A percentile compares a stretch with the other conserved stretches of the same genome.
Evolutionary conservation across 208 protist genomes (phyloP).

Genomic region (Trypanosoma scelopori): DNA sequence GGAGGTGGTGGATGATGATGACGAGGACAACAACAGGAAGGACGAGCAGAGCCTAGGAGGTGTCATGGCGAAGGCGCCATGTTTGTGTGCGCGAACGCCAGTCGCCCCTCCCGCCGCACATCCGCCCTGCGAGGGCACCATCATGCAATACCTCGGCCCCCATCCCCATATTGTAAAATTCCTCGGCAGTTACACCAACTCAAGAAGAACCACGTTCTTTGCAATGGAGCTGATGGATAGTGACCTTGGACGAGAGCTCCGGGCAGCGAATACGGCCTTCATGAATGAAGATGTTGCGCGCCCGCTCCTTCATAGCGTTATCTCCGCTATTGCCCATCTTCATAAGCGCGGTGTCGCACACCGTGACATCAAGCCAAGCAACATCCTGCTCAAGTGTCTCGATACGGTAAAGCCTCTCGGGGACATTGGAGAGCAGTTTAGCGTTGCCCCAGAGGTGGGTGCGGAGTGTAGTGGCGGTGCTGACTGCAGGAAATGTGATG

Average conservation of each 20-base stretch:
- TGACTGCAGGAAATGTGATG: neutral
- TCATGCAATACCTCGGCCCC: constrained; percentile 50
- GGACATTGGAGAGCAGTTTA: neutral
- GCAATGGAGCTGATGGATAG: constrained; percentile 86
- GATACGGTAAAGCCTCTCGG: neutral
- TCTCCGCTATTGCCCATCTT: constrained; percentile 53
- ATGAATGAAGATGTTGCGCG: constrained; percentile 40
- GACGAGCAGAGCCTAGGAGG: no score
- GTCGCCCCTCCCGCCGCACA: neutral
- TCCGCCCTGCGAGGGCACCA: constrained; percentile 33
- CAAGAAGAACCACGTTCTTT: constrained; percentile 45
- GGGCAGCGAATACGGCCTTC: constrained; percentile 40
- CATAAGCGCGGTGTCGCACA: constrained; percentile 67
- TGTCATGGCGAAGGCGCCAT: no score
- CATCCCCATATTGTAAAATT: constrained; percentile 73
- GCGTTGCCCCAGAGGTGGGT: neutral
- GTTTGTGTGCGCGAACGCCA: neutral
- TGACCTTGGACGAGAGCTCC: constrained; percentile 64
- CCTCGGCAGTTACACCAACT: constrained; percentile 48
- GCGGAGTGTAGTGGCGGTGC: neutral
- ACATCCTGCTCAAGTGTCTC: constrained; percentile 62
- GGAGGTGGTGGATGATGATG: neutral
- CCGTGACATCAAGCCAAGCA: constrained; percentile 83
- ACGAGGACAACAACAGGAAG: neutral
- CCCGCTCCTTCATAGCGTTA: constrained; percentile 44